A percentile compares a stretch with the other conserved stretches of the same genome.
phyloP scores from a whole-genome alignment of 176 grass and related monocot species.

The Pontederia paniculata region DNA sequence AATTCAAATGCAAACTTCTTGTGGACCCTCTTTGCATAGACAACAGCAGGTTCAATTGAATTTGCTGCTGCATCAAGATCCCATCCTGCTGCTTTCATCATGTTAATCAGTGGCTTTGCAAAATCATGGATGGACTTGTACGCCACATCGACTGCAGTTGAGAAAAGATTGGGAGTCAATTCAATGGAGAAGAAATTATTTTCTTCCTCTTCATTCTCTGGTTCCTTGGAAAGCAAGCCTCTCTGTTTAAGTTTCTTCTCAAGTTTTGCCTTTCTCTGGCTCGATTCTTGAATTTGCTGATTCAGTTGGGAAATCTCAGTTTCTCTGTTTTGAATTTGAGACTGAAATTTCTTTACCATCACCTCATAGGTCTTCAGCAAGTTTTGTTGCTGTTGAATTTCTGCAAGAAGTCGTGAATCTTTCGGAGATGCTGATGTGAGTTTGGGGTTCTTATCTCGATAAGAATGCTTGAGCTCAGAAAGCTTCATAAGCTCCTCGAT shows the following conservation, averaged over 20 bases:
- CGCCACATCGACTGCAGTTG: conserved; percentile 56
- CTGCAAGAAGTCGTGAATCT: conserved; percentile 72
- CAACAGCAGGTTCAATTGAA: conserved; percentile 3
- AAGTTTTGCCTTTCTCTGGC: conserved; percentile 70
- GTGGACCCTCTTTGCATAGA: conserved; percentile 1
- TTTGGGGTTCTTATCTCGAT: conserved; percentile 86
- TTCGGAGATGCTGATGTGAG: conserved; percentile 60
- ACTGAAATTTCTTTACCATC: conserved; percentile 45
- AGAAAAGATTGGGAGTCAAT: conserved; percentile 71
- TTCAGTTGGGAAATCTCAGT: conserved; percentile 58
- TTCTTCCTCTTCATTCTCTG: conserved; percentile 68
- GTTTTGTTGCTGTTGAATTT: conserved; percentile 90
- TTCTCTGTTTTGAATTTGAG: conserved; percentile 88
- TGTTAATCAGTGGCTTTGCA: conserved; percentile 91
- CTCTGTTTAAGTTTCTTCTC: conserved; percentile 97
- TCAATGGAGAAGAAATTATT: conserved; percentile 85
- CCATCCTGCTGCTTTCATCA: conserved; percentile 93
- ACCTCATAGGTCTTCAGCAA: conserved; percentile 66
- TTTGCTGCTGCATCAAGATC: conserved; percentile 36
- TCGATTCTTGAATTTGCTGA: conserved; percentile 68
- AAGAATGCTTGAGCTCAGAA: conserved; percentile 87
- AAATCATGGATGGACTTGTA: conserved; percentile 94
- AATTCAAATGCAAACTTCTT: conserved; percentile 6
- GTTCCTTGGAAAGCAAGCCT: conserved; percentile 74
- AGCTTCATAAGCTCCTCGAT: conserved; percentile 84